Evolutionary conservation across 306 rosid species (phyloP).

Genomic region (Sindora glabra): DNA sequence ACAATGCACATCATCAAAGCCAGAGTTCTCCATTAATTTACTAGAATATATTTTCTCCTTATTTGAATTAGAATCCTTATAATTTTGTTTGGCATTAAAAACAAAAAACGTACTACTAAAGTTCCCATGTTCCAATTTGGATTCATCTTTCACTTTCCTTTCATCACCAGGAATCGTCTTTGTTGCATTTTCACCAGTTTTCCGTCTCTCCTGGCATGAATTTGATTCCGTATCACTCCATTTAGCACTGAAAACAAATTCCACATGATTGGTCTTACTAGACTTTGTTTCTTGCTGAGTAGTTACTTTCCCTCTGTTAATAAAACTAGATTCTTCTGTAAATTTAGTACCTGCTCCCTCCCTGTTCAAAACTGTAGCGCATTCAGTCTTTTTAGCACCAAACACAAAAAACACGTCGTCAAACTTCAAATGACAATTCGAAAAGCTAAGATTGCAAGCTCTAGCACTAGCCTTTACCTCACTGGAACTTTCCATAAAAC

Average conservation of each 20-base stretch:
- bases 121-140: constrained; percentile 4
- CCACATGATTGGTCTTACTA: constrained; percentile 15
- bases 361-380: constrained; percentile 18
- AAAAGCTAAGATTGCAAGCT: too few relatives aligned
- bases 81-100: constrained; percentile 22
- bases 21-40: constrained; percentile 2
- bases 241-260: constrained; percentile 36
- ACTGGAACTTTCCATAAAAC: background rate
- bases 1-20: constrained; percentile 8
- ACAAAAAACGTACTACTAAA: constrained; percentile 15
- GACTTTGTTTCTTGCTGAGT: constrained; percentile 10
- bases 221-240: constrained; percentile 10
- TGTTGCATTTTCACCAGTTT: constrained; percentile 2
- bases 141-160: background rate
- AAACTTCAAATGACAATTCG: too few relatives aligned
- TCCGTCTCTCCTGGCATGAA: background rate
- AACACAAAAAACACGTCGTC: constrained; percentile 29
- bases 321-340: constrained; percentile 1
- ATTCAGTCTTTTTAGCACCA: constrained; percentile 19
- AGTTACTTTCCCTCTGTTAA: background rate
- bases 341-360: background rate
- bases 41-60: constrained; percentile 14
- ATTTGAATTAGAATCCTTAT: constrained; percentile 16
- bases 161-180: constrained; percentile 13
- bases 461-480: background rate